Evolutionary conservation across 2,329 filamentous ascomycete genomes (phyloP), one percentile per base, ranked within the genome.

Genomic region (Metarhizium robertsii): DNA sequence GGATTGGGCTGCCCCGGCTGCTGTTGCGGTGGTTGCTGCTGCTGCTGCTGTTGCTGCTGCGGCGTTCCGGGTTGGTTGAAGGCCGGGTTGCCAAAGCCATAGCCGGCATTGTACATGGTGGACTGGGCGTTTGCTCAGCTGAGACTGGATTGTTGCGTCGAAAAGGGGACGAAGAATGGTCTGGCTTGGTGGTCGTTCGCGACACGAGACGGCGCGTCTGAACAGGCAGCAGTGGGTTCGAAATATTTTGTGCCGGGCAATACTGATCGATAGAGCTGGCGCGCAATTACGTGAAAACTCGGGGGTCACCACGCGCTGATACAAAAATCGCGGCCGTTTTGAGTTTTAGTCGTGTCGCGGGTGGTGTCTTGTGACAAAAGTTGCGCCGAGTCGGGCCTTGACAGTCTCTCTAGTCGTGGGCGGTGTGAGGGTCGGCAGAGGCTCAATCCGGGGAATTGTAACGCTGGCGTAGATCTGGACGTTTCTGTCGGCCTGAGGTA

Each of bases 51-150:
- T 53, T 59, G 62, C 63, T 69, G 67, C 71, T 75, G 73, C 77
- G 71, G 75, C 53, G 56, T 50, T 18, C 56, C 54, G 20, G 56
- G 48, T 48, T 58, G 80, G 66, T 73, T 73, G 65, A 76, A 76
- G 64, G 75, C 74, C 63, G 70, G 73, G 68, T 76, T 74, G 68
- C 75, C 72, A 68, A 78, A 81, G 66, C 75, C 77, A 71, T 80
- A 81, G 64, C 75, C 76, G 66, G 74, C 70, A 66, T 73, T 73
- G 70, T 81, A 81, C 79, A 82, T 82, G 72, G 70, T 30, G 45
- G 20, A 18, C 45, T 16, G 16, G 18, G 11, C 3, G 20, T 4
- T 20, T 48, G 7, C 45, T 30, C 45, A 7, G 45, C 7, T 11
- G 42, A 48, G 45, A 14, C 20, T 29, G 6, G 13, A 6, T 16